These are phyloP conservation scores for Penicillium sp. DNA, from an alignment of 2,329 filamentous ascomycete genomes.

Conservation along the genomic window DNA sequence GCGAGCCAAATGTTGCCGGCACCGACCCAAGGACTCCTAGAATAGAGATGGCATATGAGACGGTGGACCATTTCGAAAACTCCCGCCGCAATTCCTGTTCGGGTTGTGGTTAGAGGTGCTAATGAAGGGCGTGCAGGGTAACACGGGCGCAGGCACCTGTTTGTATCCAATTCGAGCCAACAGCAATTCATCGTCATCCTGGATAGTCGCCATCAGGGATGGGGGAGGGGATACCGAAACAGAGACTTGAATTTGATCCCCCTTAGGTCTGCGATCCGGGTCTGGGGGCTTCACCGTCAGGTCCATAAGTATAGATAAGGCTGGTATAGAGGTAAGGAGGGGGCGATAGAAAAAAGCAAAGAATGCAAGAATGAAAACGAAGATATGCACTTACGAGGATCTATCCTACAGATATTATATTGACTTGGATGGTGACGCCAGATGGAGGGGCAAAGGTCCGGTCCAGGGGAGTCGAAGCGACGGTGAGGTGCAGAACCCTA, in stretches of 20 bases:
- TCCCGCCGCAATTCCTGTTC: slow-evolving; percentile 59
- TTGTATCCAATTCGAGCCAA: slow-evolving; percentile 62
- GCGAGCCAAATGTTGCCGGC: slow-evolving; percentile 61
- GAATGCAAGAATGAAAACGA: slow-evolving; percentile 1
- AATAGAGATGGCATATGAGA: slow-evolving; percentile 66
- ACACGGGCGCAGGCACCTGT: slow-evolving; percentile 45
- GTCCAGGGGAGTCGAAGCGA: slow-evolving; percentile 8
- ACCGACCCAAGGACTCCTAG: slow-evolving; percentile 64
- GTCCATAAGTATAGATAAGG: slow-evolving; percentile 12
- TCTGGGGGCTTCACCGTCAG: slow-evolving; percentile 13
- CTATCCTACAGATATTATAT: slow-evolving; percentile 14
- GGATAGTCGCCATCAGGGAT: slow-evolving; percentile 43
- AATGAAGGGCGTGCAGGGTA: not conserved
- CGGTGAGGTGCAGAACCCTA: slow-evolving; percentile 13
- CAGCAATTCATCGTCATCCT: slow-evolving; percentile 59
- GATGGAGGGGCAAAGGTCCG: slow-evolving; percentile 15
- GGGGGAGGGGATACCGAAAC: not conserved
- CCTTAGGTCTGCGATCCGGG: slow-evolving; percentile 8
- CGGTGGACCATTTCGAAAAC: slow-evolving; percentile 65
- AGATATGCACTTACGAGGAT: slow-evolving; percentile 6
- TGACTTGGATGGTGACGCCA: slow-evolving; percentile 13
- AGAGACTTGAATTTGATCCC: not conserved
- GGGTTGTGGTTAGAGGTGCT: slow-evolving; percentile 1
- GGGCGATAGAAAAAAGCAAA: not conserved
- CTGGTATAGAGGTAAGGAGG: slow-evolving; percentile 2